phyloP scores from a whole-genome alignment of 129 eudicot species.

The Deinandra increscens region DNA sequence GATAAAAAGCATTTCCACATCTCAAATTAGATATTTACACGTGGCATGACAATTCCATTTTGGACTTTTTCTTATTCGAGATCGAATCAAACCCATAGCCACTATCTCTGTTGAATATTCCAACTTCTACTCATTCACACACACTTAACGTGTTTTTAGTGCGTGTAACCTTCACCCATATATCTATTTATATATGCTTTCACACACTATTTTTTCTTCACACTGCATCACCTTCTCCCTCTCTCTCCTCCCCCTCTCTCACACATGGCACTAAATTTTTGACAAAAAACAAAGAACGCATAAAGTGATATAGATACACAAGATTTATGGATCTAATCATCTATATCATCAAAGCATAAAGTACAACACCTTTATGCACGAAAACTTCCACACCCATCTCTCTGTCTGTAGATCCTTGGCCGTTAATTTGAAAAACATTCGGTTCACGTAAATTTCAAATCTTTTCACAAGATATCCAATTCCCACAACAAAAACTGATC shows the following conservation, averaged over 20 bases:
- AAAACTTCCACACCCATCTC: neutral
- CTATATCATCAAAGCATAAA: conserved; percentile 15
- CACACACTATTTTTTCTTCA: conserved; percentile 19
- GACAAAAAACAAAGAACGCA: conserved; percentile 9
- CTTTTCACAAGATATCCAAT: neutral
- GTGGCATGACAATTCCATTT: conserved; percentile 29
- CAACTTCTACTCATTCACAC: conserved; percentile 25
- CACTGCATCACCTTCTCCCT: conserved; percentile 15
- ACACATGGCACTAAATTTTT: neutral
- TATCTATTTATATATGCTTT: conserved; percentile 1
- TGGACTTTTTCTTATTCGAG: conserved; percentile 29
- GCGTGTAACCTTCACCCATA: conserved; percentile 22
- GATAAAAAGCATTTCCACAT: neutral
- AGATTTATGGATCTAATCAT: neutral
- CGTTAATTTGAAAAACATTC: conserved; percentile 14
- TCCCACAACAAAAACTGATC: conserved; percentile 7
- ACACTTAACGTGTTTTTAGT: conserved; percentile 33
- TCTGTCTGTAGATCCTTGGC: conserved; percentile 15
- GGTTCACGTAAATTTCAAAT: neutral
- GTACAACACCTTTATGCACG: conserved; percentile 18
- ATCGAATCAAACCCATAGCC: conserved; percentile 27
- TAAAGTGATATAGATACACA: neutral
- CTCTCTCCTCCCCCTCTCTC: neutral
- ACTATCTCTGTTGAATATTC: conserved; percentile 29
- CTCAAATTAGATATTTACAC: conserved; percentile 2